These are phyloP conservation scores for Candida silvicultrix DNA, from an alignment of 805 yeast species.

Conservation along the genomic window DNA sequence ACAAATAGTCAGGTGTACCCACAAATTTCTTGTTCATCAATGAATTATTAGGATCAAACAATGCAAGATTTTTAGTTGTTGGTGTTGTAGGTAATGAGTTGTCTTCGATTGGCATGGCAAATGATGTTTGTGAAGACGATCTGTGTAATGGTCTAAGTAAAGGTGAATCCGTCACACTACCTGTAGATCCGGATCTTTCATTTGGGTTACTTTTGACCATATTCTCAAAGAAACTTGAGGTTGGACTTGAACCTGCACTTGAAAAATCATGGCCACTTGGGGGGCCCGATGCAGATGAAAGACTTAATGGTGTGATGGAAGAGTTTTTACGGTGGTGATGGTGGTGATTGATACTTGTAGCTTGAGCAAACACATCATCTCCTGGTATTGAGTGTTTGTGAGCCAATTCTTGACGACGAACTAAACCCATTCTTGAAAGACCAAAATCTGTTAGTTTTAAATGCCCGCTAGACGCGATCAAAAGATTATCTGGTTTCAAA, in stretches of 20 bases:
- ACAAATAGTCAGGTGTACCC: constrained; percentile 96
- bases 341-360: constrained; percentile 5
- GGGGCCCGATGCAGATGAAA: constrained; percentile 9
- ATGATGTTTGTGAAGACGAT: constrained; percentile 51
- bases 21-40: constrained; percentile 63
- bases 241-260: constrained; percentile 22
- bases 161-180: constrained; percentile 35
- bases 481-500: constrained; percentile 87
- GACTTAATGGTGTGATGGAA: constrained; percentile 12
- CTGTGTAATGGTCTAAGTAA: constrained; percentile 39
- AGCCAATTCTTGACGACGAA: constrained; percentile 60
- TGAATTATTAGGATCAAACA: constrained; percentile 66
- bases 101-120: constrained; percentile 49
- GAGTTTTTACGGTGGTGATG: constrained; percentile 16
- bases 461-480: constrained; percentile 85
- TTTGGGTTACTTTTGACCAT: constrained; percentile 13
- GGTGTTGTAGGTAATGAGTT: constrained; percentile 7
- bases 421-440: constrained; percentile 79
- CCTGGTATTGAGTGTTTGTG: constrained; percentile 5
- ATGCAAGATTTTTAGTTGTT: constrained; percentile 39
- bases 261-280: constrained; percentile 4
- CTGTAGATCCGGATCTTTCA: constrained; percentile 13
- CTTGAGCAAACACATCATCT: constrained; percentile 18
- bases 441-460: constrained; percentile 94
- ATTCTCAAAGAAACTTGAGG: constrained; percentile 23